Base-by-base conservation (phyloP, 495 filamentous ascomycete genomes). In the Cercophora newfieldiana region DNA sequence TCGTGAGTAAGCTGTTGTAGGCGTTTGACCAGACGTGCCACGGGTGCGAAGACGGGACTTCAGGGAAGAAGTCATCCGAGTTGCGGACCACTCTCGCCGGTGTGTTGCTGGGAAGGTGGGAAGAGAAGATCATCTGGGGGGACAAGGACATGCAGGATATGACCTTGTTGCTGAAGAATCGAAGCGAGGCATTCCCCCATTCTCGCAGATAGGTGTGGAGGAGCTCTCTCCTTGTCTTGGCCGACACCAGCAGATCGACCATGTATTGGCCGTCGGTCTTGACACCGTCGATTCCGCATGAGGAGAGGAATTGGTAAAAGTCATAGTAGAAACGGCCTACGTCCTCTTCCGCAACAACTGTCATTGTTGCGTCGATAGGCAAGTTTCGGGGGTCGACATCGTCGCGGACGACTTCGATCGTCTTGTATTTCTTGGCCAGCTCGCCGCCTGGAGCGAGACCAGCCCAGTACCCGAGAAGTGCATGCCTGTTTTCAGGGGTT, bases 21-120 rank as follows among this genome's bases (percentile, higher is more conserved):
- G 94, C 92, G 72, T 98, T 98, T 65, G 89, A 87, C 77, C 94
- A 99, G 53, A 99, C 81, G 77, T 99, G 95, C 93, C 94, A 98
- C 0, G 93, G 85, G 69, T 98, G 95, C 4, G 89, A 91, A 10
- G 83, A 81, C 3, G 86, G 82, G 12, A 92, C 82, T 51, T 92
- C 86, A 0, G 95, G 95, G 74, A 93, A 97, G 82, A 91, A 99
- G 80, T 99, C 95, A 70, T 97, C 93, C 0, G 90, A 94, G 77
- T 97, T 98, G 19, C 95, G 90, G 28, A 93, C 82, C 0, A 92
- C 80, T 33, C 91, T 78, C 0, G 83, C 76, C 0, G 91, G 89
- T 56, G 87, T 87, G 74, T 90, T 90, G 31, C 80, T 82, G 2
- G 91, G 91, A 2, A 97, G 78, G 69, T 94, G 90, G 4, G 89